These are phyloP conservation scores for Nakataea oryzae DNA, from an alignment of 2,329 filamentous ascomycete genomes.

Conservation along the genomic window DNA sequence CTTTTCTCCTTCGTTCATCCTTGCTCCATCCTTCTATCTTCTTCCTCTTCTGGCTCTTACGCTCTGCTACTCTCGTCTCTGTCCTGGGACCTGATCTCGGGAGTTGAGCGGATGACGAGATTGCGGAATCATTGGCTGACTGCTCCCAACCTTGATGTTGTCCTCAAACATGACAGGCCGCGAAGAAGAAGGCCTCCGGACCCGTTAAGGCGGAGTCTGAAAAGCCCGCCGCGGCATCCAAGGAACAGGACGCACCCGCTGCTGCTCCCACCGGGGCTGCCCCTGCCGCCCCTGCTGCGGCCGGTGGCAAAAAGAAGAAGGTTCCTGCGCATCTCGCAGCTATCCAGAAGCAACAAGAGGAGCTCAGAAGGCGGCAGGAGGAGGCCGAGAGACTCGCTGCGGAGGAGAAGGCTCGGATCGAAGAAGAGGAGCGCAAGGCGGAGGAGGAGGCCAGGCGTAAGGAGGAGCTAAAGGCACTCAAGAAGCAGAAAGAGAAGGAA, in stretches of 20 bases:
- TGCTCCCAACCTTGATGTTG: not conserved
- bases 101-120: too few relatives aligned
- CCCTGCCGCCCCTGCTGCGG: conserved; percentile 28
- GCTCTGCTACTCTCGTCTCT: conserved; percentile 1
- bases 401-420: conserved; percentile 54
- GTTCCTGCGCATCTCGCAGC: conserved; percentile 61
- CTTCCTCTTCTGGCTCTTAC: conserved; percentile 4
- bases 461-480: conserved; percentile 64
- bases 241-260: conserved; percentile 34
- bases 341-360: conserved; percentile 76
- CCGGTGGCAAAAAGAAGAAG: conserved; percentile 78
- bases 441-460: conserved; percentile 59
- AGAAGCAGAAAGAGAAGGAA: conserved; percentile 81
- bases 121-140: not conserved
- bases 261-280: conserved; percentile 22
- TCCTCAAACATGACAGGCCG: conserved; percentile 40
- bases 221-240: conserved; percentile 39
- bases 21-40: too few relatives aligned
- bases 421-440: conserved; percentile 53
- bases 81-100: too few relatives aligned
- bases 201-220: conserved; percentile 38
- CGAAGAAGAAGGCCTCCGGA: conserved; percentile 65
- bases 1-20: too few relatives aligned
- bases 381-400: conserved; percentile 46
- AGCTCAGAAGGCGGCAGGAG: conserved; percentile 54